Evolutionary conservation across 108 stramenopile genomes (phyloP), one percentile per base, ranked within the genome.

Genomic region (Nitzschia sp.): DNA sequence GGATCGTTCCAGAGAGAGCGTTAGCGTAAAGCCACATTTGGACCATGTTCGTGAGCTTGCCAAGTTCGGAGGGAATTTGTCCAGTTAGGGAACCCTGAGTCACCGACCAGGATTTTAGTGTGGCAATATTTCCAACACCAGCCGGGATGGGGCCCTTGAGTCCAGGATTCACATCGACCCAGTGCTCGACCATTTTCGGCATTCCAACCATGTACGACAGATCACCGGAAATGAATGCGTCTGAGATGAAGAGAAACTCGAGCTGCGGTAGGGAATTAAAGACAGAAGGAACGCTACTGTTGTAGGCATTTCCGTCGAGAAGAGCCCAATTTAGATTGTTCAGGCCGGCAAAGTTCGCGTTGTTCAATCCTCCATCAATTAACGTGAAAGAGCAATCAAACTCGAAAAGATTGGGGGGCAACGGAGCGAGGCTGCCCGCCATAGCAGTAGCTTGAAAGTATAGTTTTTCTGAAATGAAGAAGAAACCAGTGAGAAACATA

Each of bases 1-100:
- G 76, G 18, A 77, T 66, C 4, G 55, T 35, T 29, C 76, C 76
- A 2, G 63, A 64, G 6, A 77, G 46, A 9, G 33, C 46, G 64
- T 70, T 77, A 19, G 45, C 62, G 35, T 70, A 70, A 34, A 77
- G 51, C 69, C 64, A 77, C 69, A 77, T 23, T 51, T 63, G 76
- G 23, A 70, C 29, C 76, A 77, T 65, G 8, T 34, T 27, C 0
- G 25, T 59, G 15, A 64, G 48, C 21, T 77, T 66, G 5, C 66
- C 76, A 23, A 77, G 42, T 18, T 57, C 63, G 29, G 68, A 35
- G 8, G 76, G 76, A 27, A 77, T 64, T 8, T 30, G 61, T 11
- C 69, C 76, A 13, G 24, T 27, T 1, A 77, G 59, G 17, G 30
- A 27, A 23, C 42, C 34, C 25, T 63, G 51, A 15, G 68, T 64